Evolutionary conservation across 129 eudicot genomes (phyloP).

Genomic region (Sambucus nigra): DNA sequence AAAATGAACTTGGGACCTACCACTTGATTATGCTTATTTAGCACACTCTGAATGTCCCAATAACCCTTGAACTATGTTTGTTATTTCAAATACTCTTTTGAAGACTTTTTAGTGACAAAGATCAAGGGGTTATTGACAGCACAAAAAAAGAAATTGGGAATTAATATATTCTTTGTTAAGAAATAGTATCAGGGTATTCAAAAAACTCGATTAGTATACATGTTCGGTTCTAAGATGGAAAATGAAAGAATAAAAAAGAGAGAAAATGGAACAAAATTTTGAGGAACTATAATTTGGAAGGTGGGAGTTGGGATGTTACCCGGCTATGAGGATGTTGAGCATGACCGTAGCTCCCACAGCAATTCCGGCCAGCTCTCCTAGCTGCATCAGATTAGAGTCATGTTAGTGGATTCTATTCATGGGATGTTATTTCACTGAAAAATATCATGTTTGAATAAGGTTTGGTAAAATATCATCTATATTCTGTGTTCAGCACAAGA

Average conservation of each 20-base stretch:
- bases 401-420: slow-evolving; percentile 6
- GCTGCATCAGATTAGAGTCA: slow-evolving; percentile 31
- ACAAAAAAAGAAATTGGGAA: not conserved
- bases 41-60: too few species aligned
- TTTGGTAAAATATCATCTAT: not conserved
- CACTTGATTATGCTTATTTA: not conserved
- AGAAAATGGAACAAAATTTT: too few species aligned
- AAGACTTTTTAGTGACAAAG: too few species aligned
- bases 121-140: not conserved
- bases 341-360: slow-evolving; percentile 98
- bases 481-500: too few species aligned
- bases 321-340: slow-evolving; percentile 96
- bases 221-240: not conserved
- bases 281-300: not conserved
- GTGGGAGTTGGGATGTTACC: slow-evolving; percentile 31
- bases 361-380: slow-evolving; percentile 94
- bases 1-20: not conserved
- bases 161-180: not conserved
- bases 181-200: not conserved
- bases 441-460: not conserved
- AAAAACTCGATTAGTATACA: not conserved
- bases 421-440: not conserved
- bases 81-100: too few species aligned
- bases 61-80: too few species aligned
- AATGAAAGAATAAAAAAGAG: not conserved